Conservation (phyloP, 805 yeast species). For the Starmera dryadoides region DNA sequence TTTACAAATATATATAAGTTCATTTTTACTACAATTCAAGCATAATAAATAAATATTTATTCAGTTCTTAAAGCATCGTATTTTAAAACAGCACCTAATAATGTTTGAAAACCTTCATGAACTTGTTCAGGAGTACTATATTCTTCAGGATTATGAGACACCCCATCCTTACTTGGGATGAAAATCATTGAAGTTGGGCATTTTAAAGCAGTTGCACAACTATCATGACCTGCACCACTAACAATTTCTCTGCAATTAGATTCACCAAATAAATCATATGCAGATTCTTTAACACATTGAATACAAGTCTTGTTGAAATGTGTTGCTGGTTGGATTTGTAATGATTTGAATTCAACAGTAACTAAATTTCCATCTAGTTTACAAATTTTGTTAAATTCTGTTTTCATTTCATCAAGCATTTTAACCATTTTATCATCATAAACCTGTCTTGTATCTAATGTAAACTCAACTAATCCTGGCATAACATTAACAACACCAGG, state of each 20-base stretch:
- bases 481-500: conserved; percentile 65
- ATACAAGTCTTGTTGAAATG: conserved; percentile 47
- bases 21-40: too few relatives aligned
- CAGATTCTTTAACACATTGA: conserved; percentile 43
- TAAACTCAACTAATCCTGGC: conserved; percentile 53
- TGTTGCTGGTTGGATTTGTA: conserved; percentile 48
- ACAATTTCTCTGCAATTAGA: conserved; percentile 37
- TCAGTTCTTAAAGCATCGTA: conserved; percentile 22
- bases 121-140: conserved; percentile 58
- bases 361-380: conserved; percentile 24
- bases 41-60: neutral
- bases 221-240: conserved; percentile 74
- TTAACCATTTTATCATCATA: conserved; percentile 32
- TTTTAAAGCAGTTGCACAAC: conserved; percentile 47
- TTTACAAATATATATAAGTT: too few relatives aligned
- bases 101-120: conserved; percentile 50
- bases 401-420: conserved; percentile 32
- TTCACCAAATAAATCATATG: conserved; percentile 40
- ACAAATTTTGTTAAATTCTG: conserved; percentile 29
- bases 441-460: conserved; percentile 54
- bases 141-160: conserved; percentile 62
- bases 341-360: conserved; percentile 32
- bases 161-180: conserved; percentile 61
- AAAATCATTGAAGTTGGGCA: conserved; percentile 72
- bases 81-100: conserved; percentile 41